A percentile compares a stretch with the other conserved stretches of the same genome.
phyloP scores from a whole-genome alignment of 768 basidiomycete species.

The Astraeus odoratus region DNA sequence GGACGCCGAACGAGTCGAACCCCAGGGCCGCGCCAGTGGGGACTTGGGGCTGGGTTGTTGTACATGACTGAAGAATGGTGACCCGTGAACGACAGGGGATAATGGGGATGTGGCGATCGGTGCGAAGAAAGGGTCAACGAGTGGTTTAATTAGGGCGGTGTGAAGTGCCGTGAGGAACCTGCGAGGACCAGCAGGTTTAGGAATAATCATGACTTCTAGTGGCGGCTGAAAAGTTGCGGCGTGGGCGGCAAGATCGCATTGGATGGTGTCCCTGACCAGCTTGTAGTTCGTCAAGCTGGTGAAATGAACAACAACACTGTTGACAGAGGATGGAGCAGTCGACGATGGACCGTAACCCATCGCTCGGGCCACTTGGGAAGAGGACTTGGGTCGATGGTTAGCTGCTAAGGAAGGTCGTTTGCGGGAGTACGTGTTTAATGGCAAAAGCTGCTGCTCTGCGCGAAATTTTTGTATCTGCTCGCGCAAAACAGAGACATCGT shows the following conservation, averaged over 20 bases:
- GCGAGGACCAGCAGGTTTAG: conserved; percentile 94
- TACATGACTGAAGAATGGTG: conserved; percentile 35
- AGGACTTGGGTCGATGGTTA: conserved; percentile 72
- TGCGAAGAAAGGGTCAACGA: conserved; percentile 84
- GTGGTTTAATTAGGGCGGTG: conserved; percentile 80
- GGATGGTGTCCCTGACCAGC: conserved; percentile 76
- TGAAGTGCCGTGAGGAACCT: conserved; percentile 89
- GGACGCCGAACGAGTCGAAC: conserved; percentile 47
- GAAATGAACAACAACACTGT: conserved; percentile 69
- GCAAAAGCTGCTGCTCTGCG: conserved; percentile 37
- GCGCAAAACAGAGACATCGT: conserved; percentile 76
- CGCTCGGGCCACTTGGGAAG: conserved; percentile 66
- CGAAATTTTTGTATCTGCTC: conserved; percentile 66
- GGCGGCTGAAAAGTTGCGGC: conserved; percentile 38
- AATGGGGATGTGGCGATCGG: conserved; percentile 93
- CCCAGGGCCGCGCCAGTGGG: conserved; percentile 36
- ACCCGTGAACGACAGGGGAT: conserved; percentile 57
- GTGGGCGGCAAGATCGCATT: conserved; percentile 46
- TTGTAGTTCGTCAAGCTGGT: conserved; percentile 89
- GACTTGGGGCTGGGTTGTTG: conserved; percentile 33
- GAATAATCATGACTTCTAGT: conserved; percentile 94
- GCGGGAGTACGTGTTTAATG: conserved; percentile 36
- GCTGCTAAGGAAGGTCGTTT: conserved; percentile 65
- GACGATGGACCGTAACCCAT: conserved; percentile 31
- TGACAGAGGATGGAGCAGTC: conserved; percentile 24